A percentile compares a stretch with the other conserved stretches of the same genome.
Evolutionary conservation across 2,329 filamentous ascomycete genomes (phyloP).

Genomic region (Trichoderma sp.): DNA sequence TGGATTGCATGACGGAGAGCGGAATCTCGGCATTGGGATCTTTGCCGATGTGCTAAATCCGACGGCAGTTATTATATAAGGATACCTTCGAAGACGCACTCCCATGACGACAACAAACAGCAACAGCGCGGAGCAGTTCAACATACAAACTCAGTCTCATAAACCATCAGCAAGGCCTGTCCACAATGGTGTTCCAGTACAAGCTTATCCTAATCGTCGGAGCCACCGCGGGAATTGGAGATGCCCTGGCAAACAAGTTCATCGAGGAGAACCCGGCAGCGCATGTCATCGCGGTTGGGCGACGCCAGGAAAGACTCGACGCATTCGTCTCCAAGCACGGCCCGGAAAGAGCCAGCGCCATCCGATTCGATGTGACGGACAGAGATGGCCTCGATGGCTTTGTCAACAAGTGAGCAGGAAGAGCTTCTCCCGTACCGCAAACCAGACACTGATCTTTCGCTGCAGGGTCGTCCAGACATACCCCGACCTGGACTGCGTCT

Average conservation of each 20-base stretch:
- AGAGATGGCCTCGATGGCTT: conserved; percentile 39
- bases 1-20: neutral
- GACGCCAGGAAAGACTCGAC: conserved; percentile 53
- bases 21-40: neutral
- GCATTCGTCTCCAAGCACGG: conserved; percentile 50
- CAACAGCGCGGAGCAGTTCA: neutral
- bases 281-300: conserved; percentile 51
- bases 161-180: neutral
- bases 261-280: conserved; percentile 44
- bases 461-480: conserved; percentile 36
- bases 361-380: conserved; percentile 49
- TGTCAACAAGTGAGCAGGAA: conserved; percentile 27
- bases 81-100: neutral
- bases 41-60: neutral
- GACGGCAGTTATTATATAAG: neutral
- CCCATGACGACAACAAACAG: neutral
- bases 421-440: neutral
- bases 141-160: neutral
- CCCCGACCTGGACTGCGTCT: conserved; percentile 56
- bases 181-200: conserved; percentile 55
- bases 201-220: conserved; percentile 56
- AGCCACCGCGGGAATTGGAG: conserved; percentile 35
- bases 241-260: conserved; percentile 41
- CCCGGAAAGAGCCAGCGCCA: conserved; percentile 42
- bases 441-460: neutral